A percentile compares a stretch with the other conserved stretches of the same genome.
These are phyloP conservation scores for Nakazawaea anatomiae DNA, from an alignment of 805 yeast genomes.

Conservation along the genomic window DNA sequence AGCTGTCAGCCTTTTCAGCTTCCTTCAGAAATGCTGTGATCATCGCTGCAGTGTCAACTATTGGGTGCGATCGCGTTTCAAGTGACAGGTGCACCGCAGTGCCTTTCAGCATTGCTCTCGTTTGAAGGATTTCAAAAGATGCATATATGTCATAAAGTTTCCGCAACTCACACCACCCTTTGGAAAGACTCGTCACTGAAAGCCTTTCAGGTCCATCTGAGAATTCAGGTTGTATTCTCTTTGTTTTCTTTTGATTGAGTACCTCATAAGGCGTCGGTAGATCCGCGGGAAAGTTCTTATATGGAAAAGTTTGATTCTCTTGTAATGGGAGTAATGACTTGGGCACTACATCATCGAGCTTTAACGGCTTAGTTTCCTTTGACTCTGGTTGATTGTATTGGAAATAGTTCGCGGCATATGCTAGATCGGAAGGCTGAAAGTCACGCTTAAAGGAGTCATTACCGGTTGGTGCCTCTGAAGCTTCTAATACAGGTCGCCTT, in stretches of 20 bases:
- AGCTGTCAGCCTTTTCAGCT: conserved; percentile 3
- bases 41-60: conserved; percentile 11
- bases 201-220: conserved; percentile 27
- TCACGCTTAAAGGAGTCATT: neutral
- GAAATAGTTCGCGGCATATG: neutral
- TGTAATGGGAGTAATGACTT: neutral
- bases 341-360: neutral
- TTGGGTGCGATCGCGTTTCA: conserved; percentile 42
- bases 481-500: neutral
- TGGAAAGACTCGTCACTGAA: conserved; percentile 55
- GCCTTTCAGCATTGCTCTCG: conserved; percentile 42
- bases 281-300: conserved; percentile 11
- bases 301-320: conserved; percentile 13
- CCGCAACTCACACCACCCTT: conserved; percentile 68
- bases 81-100: conserved; percentile 37
- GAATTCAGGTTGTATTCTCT: conserved; percentile 4
- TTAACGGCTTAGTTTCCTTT: neutral
- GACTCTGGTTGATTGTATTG: neutral
- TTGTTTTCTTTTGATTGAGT: conserved; percentile 10
- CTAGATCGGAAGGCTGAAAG: neutral
- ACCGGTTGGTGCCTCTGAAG: neutral
- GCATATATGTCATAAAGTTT: conserved; percentile 46
- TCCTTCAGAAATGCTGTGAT: conserved; percentile 1
- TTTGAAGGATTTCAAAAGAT: conserved; percentile 24
- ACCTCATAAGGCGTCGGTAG: conserved; percentile 17